Conservation (phyloP, 192 early-diverging fungal genomes). For the Backusella circina region DNA sequence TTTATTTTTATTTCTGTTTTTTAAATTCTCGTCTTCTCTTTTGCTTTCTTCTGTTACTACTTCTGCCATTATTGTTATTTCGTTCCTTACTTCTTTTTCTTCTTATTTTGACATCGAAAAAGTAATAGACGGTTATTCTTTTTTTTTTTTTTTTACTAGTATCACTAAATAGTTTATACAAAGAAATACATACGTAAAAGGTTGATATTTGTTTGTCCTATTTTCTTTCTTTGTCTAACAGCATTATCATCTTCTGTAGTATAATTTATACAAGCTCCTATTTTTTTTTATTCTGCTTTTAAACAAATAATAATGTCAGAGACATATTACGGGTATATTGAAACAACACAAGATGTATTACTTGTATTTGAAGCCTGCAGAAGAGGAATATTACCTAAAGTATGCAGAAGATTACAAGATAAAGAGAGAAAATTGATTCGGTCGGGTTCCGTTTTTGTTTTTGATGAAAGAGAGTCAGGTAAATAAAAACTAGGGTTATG, state of each 20-base stretch:
- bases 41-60: constrained; percentile 5
- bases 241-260: background rate
- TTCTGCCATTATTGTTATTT: background rate
- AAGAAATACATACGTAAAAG: background rate
- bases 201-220: background rate
- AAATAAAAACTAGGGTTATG: constrained; percentile 6
- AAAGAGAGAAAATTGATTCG: constrained; percentile 65
- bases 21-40: background rate
- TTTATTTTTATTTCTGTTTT: background rate
- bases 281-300: background rate
- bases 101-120: background rate
- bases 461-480: constrained; percentile 77
- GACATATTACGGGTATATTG: constrained; percentile 64
- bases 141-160: background rate
- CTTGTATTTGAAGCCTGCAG: constrained; percentile 78
- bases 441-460: constrained; percentile 79
- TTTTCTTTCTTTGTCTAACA: background rate
- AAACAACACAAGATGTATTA: constrained; percentile 74
- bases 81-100: background rate
- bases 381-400: constrained; percentile 61
- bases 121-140: no score
- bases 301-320: constrained; percentile 27
- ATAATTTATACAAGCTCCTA: background rate
- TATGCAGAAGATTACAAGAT: constrained; percentile 70
- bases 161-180: background rate